Base-by-base conservation (phyloP, 345 rosid species). In the Hirschfeldia incana region DNA sequence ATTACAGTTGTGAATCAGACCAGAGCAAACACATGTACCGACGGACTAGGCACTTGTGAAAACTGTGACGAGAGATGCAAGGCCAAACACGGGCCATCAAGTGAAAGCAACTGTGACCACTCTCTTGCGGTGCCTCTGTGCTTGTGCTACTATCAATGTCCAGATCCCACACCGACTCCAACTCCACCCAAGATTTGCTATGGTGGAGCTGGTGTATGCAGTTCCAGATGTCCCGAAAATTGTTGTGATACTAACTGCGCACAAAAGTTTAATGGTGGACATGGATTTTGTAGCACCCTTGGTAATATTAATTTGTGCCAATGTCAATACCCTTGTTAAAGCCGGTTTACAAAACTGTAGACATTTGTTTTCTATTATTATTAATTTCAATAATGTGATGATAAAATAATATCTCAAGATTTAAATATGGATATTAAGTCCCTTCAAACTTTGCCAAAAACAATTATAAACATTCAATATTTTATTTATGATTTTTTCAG, bases 41-140 rank as follows among this genome's bases (percentile, higher is more conserved):
- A 79, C 0, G 69, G 69, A 12, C 8, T 79, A 74, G 75, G 70
- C 33, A 33, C 8, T 28, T 79, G 78, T 12, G 17, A 60, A 26
- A 61, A 61, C 9, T 79, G 82, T 3, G 82, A 73, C 15, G 3
- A 13, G 9, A 73, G 9, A 60, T 79, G 75, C 65, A 79, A 74
- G 11, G 27, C 39, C n/a, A 79, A 67, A 21, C 82, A 74, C 3
- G 82, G 78, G n/a, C 46, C 74, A 79, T 60, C 70, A 13, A 58
- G 77, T 15, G 10, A 72, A 42, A 10, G 73, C 73, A 11, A 0
- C 1, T 78, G 82, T 49, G 67, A 42, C 28, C 13, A 1, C 3
- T 65, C 34, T 62, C 1, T 34, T 46, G 55, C 12, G 32, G 15
- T 59, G 49, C 69, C 49, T 16, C 28, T 65, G 69, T 65, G 49